Evolutionary conservation across 2,329 filamentous ascomycete species (phyloP), one percentile per base, ranked within the genome.

Genomic region (Fusarium pseudograminearum): DNA sequence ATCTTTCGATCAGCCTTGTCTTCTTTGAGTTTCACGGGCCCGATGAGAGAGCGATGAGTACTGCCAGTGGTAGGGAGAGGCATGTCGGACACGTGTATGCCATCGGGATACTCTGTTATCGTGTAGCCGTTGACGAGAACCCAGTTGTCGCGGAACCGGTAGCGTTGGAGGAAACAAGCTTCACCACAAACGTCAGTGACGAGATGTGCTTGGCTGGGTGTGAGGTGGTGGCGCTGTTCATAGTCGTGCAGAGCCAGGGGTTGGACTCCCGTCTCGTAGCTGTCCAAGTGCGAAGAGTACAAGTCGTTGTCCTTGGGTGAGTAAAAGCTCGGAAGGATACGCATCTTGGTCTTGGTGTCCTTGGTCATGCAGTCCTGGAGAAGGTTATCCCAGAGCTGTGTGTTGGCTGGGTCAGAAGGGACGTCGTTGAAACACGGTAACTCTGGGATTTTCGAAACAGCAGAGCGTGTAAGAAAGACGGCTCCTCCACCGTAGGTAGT

Each of bases 111-210:
- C 48, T 83, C 78, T 41, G 77, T 79, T 60, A 85, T 77, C 31
- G 82, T 81, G 70, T 83, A 77, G 7, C 83, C 83, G 64, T 84
- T 85, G 44, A 83, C 80, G 7, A 85, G 77, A 6, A 84, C 77
- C 83, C 83, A 85, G 69, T 80, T 77, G 70, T 84, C 82, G 40
- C 73, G 76, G 72, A 85, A 84, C 33, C 77, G 72, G 63, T 83
- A 84, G 9, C 82, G 80, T 69, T 84, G 82, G 66, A 85, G 78
- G 71, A 84, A 84, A 68, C 83, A 84, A 14, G 78, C 76, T 55
- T 84, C 82, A 22, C 83, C 83, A 67, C 83, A 84, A 11, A 79
- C 73, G 28, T 80, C 78, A 0, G 82, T 76, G 20, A 84, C 78
- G 14, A 81, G 73, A 65, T 84, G 82, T 1, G 81, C 82, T 50